Conservation (phyloP, 306 rosid genomes). For the Castanea mollissima region DNA sequence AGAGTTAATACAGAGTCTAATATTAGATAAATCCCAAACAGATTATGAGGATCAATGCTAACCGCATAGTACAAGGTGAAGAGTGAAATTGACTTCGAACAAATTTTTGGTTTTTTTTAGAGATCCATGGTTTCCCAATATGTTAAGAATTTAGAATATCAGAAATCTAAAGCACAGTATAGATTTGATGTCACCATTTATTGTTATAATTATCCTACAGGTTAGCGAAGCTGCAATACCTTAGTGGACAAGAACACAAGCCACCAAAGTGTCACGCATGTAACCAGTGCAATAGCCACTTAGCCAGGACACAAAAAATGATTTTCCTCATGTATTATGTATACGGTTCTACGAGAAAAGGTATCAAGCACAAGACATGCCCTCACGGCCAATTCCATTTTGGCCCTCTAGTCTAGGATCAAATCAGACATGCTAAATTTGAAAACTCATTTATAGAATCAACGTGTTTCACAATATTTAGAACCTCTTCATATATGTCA, state of each 20-base stretch:
- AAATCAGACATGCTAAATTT: neutral
- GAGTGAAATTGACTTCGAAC: no score
- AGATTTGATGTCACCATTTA: no score
- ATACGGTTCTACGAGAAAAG: constrained; percentile 22
- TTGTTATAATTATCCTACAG: constrained; percentile 19
- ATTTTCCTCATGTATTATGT: neutral
- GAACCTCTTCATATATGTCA: constrained; percentile 47
- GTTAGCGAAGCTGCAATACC: constrained; percentile 26
- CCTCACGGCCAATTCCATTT: constrained; percentile 17
- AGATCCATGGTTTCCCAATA: no score
- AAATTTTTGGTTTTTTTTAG: no score
- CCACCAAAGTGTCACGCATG: constrained; percentile 1
- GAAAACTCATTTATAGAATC: neutral
- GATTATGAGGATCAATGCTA: no score
- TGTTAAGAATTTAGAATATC: neutral
- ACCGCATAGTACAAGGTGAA: no score
- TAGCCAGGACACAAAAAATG: neutral
- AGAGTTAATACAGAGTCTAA: no score
- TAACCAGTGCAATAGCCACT: neutral
- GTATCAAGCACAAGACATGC: constrained; percentile 28
- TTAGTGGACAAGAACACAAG: constrained; percentile 23
- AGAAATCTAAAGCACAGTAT: neutral
- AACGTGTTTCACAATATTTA: constrained; percentile 1
- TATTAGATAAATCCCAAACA: no score
- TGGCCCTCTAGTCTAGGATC: constrained; percentile 13